These are phyloP conservation scores for Batrachochytrium dendrobatidis DNA, from an alignment of 371 early-diverging fungal species.

Conservation along the genomic window DNA sequence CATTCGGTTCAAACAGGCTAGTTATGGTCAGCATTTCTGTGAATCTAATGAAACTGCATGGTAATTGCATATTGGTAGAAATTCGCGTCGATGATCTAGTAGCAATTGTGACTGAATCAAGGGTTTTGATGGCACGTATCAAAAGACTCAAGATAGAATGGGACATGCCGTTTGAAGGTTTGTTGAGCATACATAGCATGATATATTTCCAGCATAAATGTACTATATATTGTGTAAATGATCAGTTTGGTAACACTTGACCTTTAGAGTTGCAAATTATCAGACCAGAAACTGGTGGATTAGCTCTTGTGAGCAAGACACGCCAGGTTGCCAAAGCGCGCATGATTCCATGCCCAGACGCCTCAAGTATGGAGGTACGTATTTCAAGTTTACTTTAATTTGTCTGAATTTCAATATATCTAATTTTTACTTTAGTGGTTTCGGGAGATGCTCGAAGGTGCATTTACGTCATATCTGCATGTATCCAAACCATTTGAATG, in stretches of 20 bases:
- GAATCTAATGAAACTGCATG: too few species aligned
- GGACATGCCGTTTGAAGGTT: slow-evolving; percentile 39
- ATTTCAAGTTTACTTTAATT: too few species aligned
- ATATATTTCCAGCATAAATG: not conserved
- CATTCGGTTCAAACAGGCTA: too few species aligned
- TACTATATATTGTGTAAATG: not conserved
- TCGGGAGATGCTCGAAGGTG: not conserved
- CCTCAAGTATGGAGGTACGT: slow-evolving; percentile 30
- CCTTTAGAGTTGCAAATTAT: slow-evolving; percentile 22
- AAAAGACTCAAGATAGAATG: slow-evolving; percentile 35
- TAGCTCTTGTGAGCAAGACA: slow-evolving; percentile 25
- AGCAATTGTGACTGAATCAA: slow-evolving; percentile 31
- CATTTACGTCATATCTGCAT: not conserved
- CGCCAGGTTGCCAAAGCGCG: slow-evolving; percentile 24
- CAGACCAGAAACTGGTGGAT: slow-evolving; percentile 26
- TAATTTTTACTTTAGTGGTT: too few species aligned
- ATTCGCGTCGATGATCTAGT: slow-evolving; percentile 40
- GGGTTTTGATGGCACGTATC: slow-evolving; percentile 31
- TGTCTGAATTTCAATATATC: too few species aligned
- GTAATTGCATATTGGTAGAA: slow-evolving; percentile 16
- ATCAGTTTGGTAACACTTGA: not conserved
- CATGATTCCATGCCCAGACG: slow-evolving; percentile 37
- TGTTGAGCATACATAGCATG: not conserved
- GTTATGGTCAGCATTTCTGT: too few species aligned
- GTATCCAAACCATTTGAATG: not conserved